phyloP scores from a whole-genome alignment of 225 moss, liverwort and hornwort genomes.

The Sphagnum tenellum region DNA sequence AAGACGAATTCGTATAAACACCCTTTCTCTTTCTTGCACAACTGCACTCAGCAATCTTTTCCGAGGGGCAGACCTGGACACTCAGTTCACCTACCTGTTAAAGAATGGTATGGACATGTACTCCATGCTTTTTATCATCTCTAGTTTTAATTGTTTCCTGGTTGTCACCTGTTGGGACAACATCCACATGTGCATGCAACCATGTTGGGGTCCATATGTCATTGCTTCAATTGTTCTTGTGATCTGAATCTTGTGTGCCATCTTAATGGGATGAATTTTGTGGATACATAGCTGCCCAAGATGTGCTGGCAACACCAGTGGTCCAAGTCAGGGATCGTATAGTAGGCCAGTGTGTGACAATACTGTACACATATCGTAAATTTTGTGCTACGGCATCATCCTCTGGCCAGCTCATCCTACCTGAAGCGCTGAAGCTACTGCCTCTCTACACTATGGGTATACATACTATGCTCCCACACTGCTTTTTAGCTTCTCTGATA shows the following conservation, averaged over 20 bases:
- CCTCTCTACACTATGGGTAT: constrained; percentile 95
- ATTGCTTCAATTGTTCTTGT: too few relatives aligned
- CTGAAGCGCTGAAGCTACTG: constrained; percentile 94
- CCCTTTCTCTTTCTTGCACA: constrained; percentile 79
- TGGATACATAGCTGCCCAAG: constrained; percentile 58
- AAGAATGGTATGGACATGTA: constrained; percentile 52
- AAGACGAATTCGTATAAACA: constrained; percentile 86
- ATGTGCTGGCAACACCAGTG: constrained; percentile 53
- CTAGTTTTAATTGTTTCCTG: too few relatives aligned
- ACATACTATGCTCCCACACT: background rate
- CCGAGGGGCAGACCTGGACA: constrained; percentile 98
- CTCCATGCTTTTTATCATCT: too few relatives aligned
- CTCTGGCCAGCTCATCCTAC: constrained; percentile 89
- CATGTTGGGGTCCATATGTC: too few relatives aligned
- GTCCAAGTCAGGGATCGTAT: constrained; percentile 87
- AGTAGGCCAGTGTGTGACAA: constrained; percentile 85
- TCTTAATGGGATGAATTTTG: too few relatives aligned
- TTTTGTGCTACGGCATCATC: constrained; percentile 97
- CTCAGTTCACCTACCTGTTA: constrained; percentile 91
- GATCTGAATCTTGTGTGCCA: too few relatives aligned
- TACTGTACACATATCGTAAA: constrained; percentile 92
- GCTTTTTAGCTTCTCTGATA: too few relatives aligned
- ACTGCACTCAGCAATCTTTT: constrained; percentile 84
- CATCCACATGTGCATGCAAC: too few relatives aligned
- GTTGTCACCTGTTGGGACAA: too few relatives aligned